Conservation (phyloP, 2,329 filamentous ascomycete species). For the Nemania serpens region DNA sequence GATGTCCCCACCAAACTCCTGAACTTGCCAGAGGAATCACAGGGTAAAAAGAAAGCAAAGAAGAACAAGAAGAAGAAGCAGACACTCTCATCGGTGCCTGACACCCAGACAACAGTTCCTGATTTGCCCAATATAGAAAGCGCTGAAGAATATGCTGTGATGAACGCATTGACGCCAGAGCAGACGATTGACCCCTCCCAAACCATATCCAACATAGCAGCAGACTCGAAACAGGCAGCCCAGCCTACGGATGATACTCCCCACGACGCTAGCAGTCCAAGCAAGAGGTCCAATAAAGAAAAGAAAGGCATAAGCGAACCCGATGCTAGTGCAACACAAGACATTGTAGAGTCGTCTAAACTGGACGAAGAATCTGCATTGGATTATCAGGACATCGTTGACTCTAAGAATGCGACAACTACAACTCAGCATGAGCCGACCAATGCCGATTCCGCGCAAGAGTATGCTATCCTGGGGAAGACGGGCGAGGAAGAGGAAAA, state of each 20-base stretch:
- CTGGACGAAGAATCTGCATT: slow-evolving; percentile 15
- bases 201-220: slow-evolving; percentile 9
- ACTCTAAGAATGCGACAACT: slow-evolving; percentile 10
- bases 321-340: neutral
- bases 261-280: slow-evolving; percentile 25
- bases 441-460: slow-evolving; percentile 18
- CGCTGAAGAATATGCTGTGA: slow-evolving; percentile 19
- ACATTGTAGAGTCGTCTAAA: slow-evolving; percentile 1
- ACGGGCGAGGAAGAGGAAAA: slow-evolving; percentile 33
- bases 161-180: slow-evolving; percentile 13
- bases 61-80: slow-evolving; percentile 40
- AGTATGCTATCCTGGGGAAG: slow-evolving; percentile 26
- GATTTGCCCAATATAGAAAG: neutral
- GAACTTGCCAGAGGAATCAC: slow-evolving; percentile 36
- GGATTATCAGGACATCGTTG: neutral
- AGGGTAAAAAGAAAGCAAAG: slow-evolving; percentile 42
- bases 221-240: slow-evolving; percentile 11
- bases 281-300: slow-evolving; percentile 34
- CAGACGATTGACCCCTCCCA: neutral
- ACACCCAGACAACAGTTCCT: slow-evolving; percentile 1
- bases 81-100: slow-evolving; percentile 15
- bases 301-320: slow-evolving; percentile 29
- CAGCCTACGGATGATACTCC: slow-evolving; percentile 11
- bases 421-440: slow-evolving; percentile 19
- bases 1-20: slow-evolving; percentile 31